Evolutionary conservation across 441 rosid species (phyloP), one percentile per base, ranked within the genome.

Genomic region (Sinapis alba): DNA sequence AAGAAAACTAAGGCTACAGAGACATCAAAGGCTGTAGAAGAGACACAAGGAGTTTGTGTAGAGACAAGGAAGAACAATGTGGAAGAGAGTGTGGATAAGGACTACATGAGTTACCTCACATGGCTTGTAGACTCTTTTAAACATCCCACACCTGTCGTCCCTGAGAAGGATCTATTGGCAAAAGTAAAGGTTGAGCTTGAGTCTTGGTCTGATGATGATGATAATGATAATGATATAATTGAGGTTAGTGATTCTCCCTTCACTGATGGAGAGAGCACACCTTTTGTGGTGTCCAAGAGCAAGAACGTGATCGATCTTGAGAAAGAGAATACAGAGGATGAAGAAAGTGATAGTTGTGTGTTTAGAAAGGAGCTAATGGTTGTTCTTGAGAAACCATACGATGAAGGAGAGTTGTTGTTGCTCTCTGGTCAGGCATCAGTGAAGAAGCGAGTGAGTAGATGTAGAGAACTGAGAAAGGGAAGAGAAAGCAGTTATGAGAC

Each of bases 121-220:
- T 77, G 76, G 80, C 80, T 77, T 65, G 72, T 71, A 23, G 72
- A 59, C 28, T 12, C 72, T 59, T 61, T 58, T 26, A 77, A 38
- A 47, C 58, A 27, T 28, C 24, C 72, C 6, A 71, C 61, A 16
- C 1, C 18, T 21, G 56, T 47, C 24, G 56, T 47, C 24, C 47
- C 47, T 47, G 76, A 58, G n/a, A 26, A 34, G 72, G 68, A 59
- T 13, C 34, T 1, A 24, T n/a, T 21, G 19, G 58, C 21, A 12
- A 47, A 34, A 47, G 68, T 59, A 13, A 77, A 77, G 75, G 27
- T 23, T 59, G 68, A 77, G 76, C 36, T 5, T 26, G 72, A 65
- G 62, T 45, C 62, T 71, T 59, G 20, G 3, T 45, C 53, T 47
- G 45, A 32, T 30, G 66, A 67, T 74, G 47, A 41, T 50, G 32